Conservation (phyloP, 192 early-diverging fungal species). For the Coemansia sp. region DNA sequence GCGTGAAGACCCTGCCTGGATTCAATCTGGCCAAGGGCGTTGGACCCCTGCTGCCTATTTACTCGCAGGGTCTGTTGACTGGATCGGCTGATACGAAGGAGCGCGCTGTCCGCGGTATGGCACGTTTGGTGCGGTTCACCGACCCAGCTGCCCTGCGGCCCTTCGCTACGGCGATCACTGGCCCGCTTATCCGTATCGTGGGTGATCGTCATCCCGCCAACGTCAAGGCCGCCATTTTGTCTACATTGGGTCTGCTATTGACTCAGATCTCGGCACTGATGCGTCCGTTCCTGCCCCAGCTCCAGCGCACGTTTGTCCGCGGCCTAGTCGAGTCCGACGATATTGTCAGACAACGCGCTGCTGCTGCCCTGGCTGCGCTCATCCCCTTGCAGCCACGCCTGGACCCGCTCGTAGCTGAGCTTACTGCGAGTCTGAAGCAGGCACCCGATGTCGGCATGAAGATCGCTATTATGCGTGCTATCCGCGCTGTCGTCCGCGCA, state of each 20-base stretch:
- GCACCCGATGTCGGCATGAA: conserved; percentile 30
- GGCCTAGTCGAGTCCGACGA: conserved; percentile 74
- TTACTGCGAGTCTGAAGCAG: conserved; percentile 22
- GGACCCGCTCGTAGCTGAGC: conserved; percentile 49
- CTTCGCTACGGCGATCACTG: conserved; percentile 94
- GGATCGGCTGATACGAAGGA: conserved; percentile 83
- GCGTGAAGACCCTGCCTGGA: conserved; percentile 61
- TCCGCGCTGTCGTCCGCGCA: conserved; percentile 29
- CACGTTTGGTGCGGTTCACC: conserved; percentile 63
- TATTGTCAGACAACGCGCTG: conserved; percentile 80
- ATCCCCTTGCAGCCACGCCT: conserved; percentile 44
- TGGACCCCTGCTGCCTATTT: conserved; percentile 86
- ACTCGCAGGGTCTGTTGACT: conserved; percentile 90
- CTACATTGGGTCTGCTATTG: conserved; percentile 79
- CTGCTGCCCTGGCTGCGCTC: conserved; percentile 65
- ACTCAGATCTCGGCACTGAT: conserved; percentile 82
- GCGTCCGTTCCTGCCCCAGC: conserved; percentile 97
- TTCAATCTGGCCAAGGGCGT: conserved; percentile 94
- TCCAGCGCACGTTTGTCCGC: conserved; percentile 96
- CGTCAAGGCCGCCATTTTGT: conserved; percentile 92
- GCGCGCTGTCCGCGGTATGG: conserved; percentile 82
- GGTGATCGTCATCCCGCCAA: conserved; percentile 88
- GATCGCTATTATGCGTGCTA: conserved; percentile 35
- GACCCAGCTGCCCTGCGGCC: conserved; percentile 71
- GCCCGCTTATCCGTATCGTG: conserved; percentile 95